A percentile compares a stretch with the other conserved stretches of the same genome.
Evolutionary conservation across 2,329 filamentous ascomycete genomes (phyloP).

Genomic region (Aspergillus pseudoviridinutans): DNA sequence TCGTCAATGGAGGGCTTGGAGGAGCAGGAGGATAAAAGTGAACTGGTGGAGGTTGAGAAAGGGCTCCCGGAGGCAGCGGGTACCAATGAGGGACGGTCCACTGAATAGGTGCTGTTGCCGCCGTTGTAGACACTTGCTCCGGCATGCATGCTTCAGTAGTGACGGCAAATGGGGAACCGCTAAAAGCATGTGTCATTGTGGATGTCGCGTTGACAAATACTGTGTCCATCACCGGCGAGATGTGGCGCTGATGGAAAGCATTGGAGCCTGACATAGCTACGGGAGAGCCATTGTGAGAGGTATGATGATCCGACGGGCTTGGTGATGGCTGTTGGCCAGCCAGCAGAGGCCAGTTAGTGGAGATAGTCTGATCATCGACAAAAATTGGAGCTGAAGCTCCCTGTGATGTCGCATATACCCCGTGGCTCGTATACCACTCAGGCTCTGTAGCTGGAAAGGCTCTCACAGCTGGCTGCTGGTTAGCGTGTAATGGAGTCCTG

Average conservation of each 20-base stretch:
- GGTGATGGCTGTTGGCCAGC: slow-evolving; percentile 20
- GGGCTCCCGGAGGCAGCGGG: slow-evolving; percentile 23
- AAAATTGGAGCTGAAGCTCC: slow-evolving; percentile 7
- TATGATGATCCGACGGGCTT: slow-evolving; percentile 19
- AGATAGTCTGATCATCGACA: slow-evolving; percentile 9
- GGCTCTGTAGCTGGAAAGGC: slow-evolving; percentile 5
- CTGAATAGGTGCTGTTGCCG: slow-evolving; percentile 16
- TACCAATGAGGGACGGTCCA: slow-evolving; percentile 30
- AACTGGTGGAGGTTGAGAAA: slow-evolving; percentile 17
- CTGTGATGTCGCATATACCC: slow-evolving; percentile 8
- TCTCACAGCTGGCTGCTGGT: slow-evolving; percentile 5
- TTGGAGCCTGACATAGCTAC: slow-evolving; percentile 16
- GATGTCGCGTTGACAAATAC: slow-evolving; percentile 24
- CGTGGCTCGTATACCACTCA: slow-evolving; percentile 17
- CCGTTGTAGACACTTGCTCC: slow-evolving; percentile 21
- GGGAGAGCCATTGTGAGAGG: slow-evolving; percentile 18
- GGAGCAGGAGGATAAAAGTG: slow-evolving; percentile 25
- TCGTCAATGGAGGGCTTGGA: slow-evolving; percentile 17
- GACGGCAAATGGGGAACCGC: slow-evolving; percentile 21
- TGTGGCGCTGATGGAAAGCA: slow-evolving; percentile 24
- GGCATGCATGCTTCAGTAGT: slow-evolving; percentile 26
- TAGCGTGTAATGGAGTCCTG: slow-evolving; percentile 6
- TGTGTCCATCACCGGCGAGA: slow-evolving; percentile 22
- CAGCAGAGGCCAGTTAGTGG: slow-evolving; percentile 19
- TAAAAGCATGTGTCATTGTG: slow-evolving; percentile 22